Evolutionary conservation across 108 stramenopile species (phyloP).

Genomic region (Poteriospumella lacustris): DNA sequence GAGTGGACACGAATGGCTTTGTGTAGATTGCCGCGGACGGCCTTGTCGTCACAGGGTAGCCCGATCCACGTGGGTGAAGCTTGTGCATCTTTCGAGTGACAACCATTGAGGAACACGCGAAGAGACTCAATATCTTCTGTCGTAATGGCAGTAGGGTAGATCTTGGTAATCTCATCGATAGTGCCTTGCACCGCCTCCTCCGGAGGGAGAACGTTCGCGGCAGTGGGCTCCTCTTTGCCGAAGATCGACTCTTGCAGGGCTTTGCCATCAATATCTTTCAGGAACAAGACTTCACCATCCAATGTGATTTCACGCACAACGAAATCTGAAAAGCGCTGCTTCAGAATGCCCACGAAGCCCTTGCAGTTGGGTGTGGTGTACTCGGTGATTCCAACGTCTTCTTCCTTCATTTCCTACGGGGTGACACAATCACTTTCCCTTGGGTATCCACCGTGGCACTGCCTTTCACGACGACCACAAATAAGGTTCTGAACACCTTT

Average conservation of each 20-base stretch:
- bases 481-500: too few relatives aligned
- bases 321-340: slow-evolving; percentile 51
- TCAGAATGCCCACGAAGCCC: slow-evolving; percentile 44
- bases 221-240: too few relatives aligned
- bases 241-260: too few relatives aligned
- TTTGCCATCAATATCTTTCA: not conserved
- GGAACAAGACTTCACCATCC: slow-evolving; percentile 25
- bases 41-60: not conserved
- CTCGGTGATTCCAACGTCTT: slow-evolving; percentile 33
- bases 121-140: not conserved
- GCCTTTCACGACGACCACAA: too few relatives aligned
- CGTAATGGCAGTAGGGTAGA: not conserved
- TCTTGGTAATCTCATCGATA: too few relatives aligned
- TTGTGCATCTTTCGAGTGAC: not conserved
- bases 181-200: too few relatives aligned
- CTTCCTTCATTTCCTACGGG: slow-evolving; percentile 17
- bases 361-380: not conserved
- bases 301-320: slow-evolving; percentile 47
- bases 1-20: not conserved
- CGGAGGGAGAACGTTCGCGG: too few relatives aligned
- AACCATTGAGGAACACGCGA: not conserved
- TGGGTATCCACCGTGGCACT: too few relatives aligned
- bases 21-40: not conserved
- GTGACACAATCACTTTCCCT: too few relatives aligned
- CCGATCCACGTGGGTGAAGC: not conserved